Conservation (phyloP, 306 rosid species). For the Trifolium pratense region DNA sequence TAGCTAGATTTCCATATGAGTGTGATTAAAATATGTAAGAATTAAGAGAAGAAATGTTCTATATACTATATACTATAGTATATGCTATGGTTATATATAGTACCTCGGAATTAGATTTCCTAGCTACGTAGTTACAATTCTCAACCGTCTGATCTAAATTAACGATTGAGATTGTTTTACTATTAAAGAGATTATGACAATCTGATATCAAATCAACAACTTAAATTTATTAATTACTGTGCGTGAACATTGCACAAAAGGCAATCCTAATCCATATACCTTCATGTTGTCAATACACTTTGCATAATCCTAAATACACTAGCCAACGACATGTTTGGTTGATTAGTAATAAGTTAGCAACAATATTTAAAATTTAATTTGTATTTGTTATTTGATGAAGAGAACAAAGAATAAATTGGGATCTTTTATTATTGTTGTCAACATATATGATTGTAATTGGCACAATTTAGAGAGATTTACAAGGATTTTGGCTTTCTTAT, state of each 20-base stretch:
- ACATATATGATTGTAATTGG: constrained; percentile 44
- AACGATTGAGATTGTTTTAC: no score
- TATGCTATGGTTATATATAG: no score
- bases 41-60: not conserved
- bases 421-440: constrained; percentile 32
- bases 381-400: constrained; percentile 40
- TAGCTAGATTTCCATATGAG: not conserved
- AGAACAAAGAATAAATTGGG: constrained; percentile 48
- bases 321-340: constrained; percentile 37
- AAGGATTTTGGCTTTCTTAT: constrained; percentile 54
- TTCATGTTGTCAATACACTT: constrained; percentile 21
- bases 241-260: no score
- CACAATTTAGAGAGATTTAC: constrained; percentile 43
- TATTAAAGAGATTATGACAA: no score
- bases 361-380: not conserved
- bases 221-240: no score
- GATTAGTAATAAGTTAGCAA: constrained; percentile 12
- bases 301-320: constrained; percentile 10
- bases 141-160: no score
- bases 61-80: no score
- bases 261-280: not conserved
- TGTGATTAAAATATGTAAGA: not conserved
- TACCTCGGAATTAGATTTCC: no score
- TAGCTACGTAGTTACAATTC: no score
- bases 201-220: no score